Conservation (phyloP, 202 grass and related monocot species). For the Brachypodium distachyon region DNA sequence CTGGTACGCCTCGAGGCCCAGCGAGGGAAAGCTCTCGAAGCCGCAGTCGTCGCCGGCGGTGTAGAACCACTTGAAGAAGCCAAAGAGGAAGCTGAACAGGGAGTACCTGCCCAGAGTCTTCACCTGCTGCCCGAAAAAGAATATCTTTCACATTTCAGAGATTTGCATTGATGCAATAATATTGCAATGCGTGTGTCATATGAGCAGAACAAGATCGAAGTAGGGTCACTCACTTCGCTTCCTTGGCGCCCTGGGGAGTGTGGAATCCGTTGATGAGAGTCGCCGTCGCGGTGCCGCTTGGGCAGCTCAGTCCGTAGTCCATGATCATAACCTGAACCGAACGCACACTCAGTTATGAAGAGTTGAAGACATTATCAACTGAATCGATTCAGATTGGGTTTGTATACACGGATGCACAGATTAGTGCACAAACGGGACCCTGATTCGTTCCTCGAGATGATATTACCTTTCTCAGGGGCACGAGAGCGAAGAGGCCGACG, state of each 20-base stretch:
- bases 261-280: constrained; percentile 49
- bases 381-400: neutral
- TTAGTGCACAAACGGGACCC: neutral
- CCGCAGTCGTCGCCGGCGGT: constrained; percentile 32
- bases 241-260: constrained; percentile 30
- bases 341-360: no score
- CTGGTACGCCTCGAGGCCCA: constrained; percentile 37
- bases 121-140: constrained; percentile 31
- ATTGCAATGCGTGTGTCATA: neutral
- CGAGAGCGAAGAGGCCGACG: constrained; percentile 38
- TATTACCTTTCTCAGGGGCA: constrained; percentile 42
- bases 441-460: neutral
- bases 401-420: neutral
- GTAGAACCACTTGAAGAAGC: constrained; percentile 63
- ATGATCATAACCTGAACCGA: constrained; percentile 44
- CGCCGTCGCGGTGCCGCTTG: constrained; percentile 48
- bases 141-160: no score
- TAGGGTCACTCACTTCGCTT: constrained; percentile 21
- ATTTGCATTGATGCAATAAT: no score
- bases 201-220: neutral
- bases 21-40: constrained; percentile 34
- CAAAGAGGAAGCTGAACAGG: constrained; percentile 30
- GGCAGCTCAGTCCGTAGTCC: constrained; percentile 47
- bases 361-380: no score
- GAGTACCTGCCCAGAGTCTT: constrained; percentile 40